These are phyloP conservation scores for Protomyces pachydermus DNA, from an alignment of 1,139 yeast species.

Conservation along the genomic window DNA sequence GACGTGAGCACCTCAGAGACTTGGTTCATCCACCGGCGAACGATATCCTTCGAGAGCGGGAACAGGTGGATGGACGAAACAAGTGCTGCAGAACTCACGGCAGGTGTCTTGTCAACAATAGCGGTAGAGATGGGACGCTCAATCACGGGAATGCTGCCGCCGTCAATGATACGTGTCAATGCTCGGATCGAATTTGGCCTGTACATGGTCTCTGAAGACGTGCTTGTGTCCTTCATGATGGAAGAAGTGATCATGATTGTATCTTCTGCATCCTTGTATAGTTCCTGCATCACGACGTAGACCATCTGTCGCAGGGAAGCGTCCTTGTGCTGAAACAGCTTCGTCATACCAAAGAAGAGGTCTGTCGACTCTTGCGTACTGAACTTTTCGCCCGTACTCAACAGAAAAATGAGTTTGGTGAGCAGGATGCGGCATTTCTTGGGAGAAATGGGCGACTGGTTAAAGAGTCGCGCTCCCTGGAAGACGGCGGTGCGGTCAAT, in stretches of 20 bases:
- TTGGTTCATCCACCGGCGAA: constrained; percentile 89
- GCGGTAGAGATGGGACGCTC: constrained; percentile 91
- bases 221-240: constrained; percentile 93
- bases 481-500: constrained; percentile 95
- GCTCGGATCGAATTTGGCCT: constrained; percentile 96
- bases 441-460: constrained; percentile 85
- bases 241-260: constrained; percentile 96
- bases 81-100: constrained; percentile 86
- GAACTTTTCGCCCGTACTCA: constrained; percentile 54
- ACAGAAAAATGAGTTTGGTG: constrained; percentile 59
- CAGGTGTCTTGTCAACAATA: constrained; percentile 84
- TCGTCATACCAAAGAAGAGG: constrained; percentile 86
- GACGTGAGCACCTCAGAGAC: constrained; percentile 79
- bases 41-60: constrained; percentile 86
- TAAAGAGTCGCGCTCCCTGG: constrained; percentile 92
- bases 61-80: constrained; percentile 84
- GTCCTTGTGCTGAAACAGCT: constrained; percentile 89
- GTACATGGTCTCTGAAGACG: constrained; percentile 70
- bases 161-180: constrained; percentile 77
- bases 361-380: constrained; percentile 88
- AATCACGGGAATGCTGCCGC: constrained; percentile 74
- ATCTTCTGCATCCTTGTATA: constrained; percentile 78
- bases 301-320: constrained; percentile 86
- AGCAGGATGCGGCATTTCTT: constrained; percentile 75
- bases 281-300: constrained; percentile 87